Evolutionary conservation across 2,329 filamentous ascomycete genomes (phyloP).

Genomic region (Ceratocystis ficicola): DNA sequence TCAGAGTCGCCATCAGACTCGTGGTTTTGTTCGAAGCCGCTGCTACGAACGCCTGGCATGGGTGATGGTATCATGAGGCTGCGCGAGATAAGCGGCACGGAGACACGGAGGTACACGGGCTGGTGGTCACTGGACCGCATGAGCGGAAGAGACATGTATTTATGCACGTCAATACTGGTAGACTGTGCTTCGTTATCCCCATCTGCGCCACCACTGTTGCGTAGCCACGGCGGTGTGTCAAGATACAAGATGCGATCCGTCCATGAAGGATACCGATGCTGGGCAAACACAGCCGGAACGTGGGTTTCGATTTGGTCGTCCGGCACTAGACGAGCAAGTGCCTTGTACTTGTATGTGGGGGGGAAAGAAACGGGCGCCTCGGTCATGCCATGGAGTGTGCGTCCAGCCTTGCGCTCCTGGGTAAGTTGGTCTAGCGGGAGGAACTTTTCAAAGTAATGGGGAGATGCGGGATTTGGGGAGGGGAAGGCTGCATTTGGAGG

Average conservation of each 20-base stretch:
- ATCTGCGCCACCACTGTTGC: constrained; percentile 25
- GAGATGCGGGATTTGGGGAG: constrained; percentile 43
- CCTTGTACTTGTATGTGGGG: constrained; percentile 84
- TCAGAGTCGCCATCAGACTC: not conserved
- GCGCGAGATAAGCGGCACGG: constrained; percentile 47
- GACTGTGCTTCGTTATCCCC: constrained; percentile 20
- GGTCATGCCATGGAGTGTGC: constrained; percentile 63
- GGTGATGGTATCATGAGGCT: constrained; percentile 32
- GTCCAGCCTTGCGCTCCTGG: constrained; percentile 53
- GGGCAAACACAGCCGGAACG: constrained; percentile 59
- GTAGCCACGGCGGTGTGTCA: constrained; percentile 44
- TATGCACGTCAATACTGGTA: constrained; percentile 37
- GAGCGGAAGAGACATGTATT: constrained; percentile 66
- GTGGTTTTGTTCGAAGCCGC: constrained; percentile 13
- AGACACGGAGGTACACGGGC: constrained; percentile 60
- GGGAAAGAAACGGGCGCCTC: constrained; percentile 69
- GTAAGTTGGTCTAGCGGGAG: constrained; percentile 68
- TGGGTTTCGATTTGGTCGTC: constrained; percentile 27
- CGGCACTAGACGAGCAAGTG: constrained; percentile 31
- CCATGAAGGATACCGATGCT: constrained; percentile 81
- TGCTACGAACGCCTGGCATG: constrained; percentile 20
- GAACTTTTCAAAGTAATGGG: constrained; percentile 53
- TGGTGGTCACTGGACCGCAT: constrained; percentile 80
- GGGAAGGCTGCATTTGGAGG: constrained; percentile 50
- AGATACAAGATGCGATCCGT: constrained; percentile 82